These are phyloP conservation scores for Eremomyces bilateralis DNA, from an alignment of 495 filamentous ascomycete genomes.

Conservation along the genomic window DNA sequence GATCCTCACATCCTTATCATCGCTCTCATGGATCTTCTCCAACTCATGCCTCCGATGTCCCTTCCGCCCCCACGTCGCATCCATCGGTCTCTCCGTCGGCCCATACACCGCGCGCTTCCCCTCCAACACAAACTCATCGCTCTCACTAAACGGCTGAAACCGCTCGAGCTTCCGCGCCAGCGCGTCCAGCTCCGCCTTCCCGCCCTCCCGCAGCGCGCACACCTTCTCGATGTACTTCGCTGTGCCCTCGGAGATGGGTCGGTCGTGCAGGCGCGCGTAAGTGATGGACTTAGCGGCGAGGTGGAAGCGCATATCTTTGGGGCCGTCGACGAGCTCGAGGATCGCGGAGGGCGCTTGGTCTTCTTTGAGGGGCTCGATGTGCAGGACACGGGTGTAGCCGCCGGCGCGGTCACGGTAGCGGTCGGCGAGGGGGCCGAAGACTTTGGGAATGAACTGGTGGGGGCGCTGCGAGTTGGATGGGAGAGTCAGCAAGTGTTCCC, in stretches of 20 bases:
- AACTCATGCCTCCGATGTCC: too few relatives aligned
- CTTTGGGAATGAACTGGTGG: slow-evolving; percentile 50
- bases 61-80: too few relatives aligned
- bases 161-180: too few relatives aligned
- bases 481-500: too few relatives aligned
- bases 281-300: slow-evolving; percentile 69
- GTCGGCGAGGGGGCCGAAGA: slow-evolving; percentile 62
- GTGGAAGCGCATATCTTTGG: slow-evolving; percentile 83
- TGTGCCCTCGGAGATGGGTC: slow-evolving; percentile 41
- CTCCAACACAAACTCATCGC: too few relatives aligned
- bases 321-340: slow-evolving; percentile 90
- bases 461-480: slow-evolving; percentile 28
- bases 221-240: slow-evolving; percentile 62
- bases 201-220: too few relatives aligned
- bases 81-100: too few relatives aligned
- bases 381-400: slow-evolving; percentile 85
- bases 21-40: too few relatives aligned
- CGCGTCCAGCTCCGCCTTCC: too few relatives aligned
- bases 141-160: too few relatives aligned
- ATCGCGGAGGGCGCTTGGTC: slow-evolving; percentile 79
- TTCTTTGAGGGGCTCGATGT: slow-evolving; percentile 48
- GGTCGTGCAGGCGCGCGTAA: slow-evolving; percentile 28
- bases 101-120: too few relatives aligned
- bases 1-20: too few relatives aligned
- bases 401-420: slow-evolving; percentile 67